Base-by-base conservation (phyloP, 768 basidiomycete genomes). In the Plicaturopsis crispa region DNA sequence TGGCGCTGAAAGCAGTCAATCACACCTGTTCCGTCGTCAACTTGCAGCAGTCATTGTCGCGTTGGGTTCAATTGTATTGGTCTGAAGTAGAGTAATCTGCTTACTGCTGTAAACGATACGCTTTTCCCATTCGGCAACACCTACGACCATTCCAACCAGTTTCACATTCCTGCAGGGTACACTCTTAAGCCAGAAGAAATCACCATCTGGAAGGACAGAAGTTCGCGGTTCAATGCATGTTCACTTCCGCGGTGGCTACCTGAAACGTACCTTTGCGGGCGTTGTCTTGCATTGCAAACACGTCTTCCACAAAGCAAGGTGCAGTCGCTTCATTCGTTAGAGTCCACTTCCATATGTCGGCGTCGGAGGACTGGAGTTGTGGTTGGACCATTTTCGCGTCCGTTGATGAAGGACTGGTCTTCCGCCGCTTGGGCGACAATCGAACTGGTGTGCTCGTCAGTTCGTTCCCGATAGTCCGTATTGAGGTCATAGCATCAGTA, bases 1-100 rank as follows among this genome's bases (percentile, higher is more conserved):
- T 38, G 10, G 37, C 21, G n/a, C 50, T 75, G 69, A 3, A 63
- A 50, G 48, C 85, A 88, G 33, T 88, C 84, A 18, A 89, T 66
- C 3, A 81, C 76, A 20, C 63, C 76, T 2, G 84, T 82, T 4
- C 84, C 83, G 47, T 89, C 86, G 50, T 89, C 86, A 42, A 88
- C 83, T 88, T 36, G 6, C 12, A 24, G 39, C 22, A 30, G 16
- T 23, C 28, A 34, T 7, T 23, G 40, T n/a, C n/a, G n/a, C n/a
- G 26, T 10, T 30, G 10, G 26, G 26, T 30, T 30, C 10, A n/a
- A 10, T 30, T 10, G 26, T 14, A 28, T 34, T 34, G 33, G 8
- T 10, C 8, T 12, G 17, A 12, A 34, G 33, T 18, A 28, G 26
- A 14, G 26, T 8, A 28, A 28, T 28, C 26, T 8, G 26, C 69